phyloP scores from a whole-genome alignment of 371 early-diverging fungal genomes.

The Blakeslea trispora region DNA sequence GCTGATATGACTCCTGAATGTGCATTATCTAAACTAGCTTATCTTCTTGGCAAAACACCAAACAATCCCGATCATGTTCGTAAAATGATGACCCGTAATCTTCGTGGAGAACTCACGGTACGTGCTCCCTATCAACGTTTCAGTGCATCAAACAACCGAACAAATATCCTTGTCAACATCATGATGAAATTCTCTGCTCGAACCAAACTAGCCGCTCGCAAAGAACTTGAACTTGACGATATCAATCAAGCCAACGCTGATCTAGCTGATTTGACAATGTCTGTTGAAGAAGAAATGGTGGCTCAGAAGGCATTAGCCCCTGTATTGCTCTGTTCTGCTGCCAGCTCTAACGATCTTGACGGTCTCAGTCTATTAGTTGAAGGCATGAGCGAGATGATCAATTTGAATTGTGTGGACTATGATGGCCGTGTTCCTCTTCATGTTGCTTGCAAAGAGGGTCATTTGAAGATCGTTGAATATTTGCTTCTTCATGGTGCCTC shows the following conservation, averaged over 20 bases:
- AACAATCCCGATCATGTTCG: conserved; percentile 70
- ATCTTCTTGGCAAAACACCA: conserved; percentile 76
- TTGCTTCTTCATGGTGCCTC: conserved; percentile 85
- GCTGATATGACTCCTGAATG: conserved; percentile 98
- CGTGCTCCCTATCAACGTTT: conserved; percentile 62
- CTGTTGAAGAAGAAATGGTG: conserved; percentile 61
- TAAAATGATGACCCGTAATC: conserved; percentile 74
- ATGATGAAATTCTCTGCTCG: conserved; percentile 37
- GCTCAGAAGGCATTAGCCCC: conserved; percentile 83
- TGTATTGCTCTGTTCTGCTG: conserved; percentile 86
- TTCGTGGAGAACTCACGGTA: conserved; percentile 94
- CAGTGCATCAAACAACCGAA: conserved; percentile 53
- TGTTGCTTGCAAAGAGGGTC: conserved; percentile 83
- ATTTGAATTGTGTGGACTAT: conserved; percentile 84
- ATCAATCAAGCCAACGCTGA: not conserved
- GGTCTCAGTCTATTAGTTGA: conserved; percentile 70
- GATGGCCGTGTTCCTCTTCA: conserved; percentile 86
- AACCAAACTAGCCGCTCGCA: conserved; percentile 22
- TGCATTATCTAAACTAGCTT: conserved; percentile 93
- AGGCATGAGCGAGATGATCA: conserved; percentile 55
- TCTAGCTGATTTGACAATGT: conserved; percentile 24
- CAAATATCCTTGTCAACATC: conserved; percentile 54
- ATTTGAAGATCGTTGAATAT: conserved; percentile 69
- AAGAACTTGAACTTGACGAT: conserved; percentile 10
- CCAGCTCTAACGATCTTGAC: conserved; percentile 81